Conservation (phyloP, 2,329 filamentous ascomycete genomes). For the Raffaelea arxii region DNA sequence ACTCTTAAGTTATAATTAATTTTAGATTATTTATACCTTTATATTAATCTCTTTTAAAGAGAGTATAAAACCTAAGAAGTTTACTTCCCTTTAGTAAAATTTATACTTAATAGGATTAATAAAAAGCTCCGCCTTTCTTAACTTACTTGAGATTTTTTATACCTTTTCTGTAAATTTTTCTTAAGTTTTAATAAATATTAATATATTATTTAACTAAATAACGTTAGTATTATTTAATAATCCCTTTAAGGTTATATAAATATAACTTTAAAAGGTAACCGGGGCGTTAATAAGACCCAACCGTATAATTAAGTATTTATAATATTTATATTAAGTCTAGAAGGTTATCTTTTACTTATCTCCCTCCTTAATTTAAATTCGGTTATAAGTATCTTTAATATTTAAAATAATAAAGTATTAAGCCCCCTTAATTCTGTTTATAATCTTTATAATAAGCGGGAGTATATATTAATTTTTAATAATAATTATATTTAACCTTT, state of each 20-base stretch:
- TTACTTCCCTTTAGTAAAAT: background rate
- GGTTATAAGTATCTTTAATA: too few species aligned
- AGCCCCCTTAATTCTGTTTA: too few species aligned
- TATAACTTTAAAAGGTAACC: too few species aligned
- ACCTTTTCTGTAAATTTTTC: background rate
- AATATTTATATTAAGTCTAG: too few species aligned
- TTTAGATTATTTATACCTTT: background rate
- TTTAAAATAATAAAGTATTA: too few species aligned
- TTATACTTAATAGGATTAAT: background rate
- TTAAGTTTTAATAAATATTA: background rate
- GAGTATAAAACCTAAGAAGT: background rate
- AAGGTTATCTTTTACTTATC: too few species aligned
- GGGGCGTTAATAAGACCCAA: too few species aligned
- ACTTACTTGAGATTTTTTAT: background rate
- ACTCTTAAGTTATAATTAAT: background rate
- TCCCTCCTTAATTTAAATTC: too few species aligned
- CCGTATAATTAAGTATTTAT: too few species aligned
- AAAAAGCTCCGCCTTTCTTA: background rate
- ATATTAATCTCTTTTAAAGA: background rate
- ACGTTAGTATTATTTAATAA: background rate
- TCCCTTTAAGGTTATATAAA: too few species aligned
- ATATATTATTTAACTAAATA: background rate
- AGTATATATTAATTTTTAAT: background rate
- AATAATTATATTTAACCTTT: background rate
- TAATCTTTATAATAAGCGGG: too few species aligned